These are phyloP conservation scores for Penicillium occitanis DNA, from an alignment of 2,329 filamentous ascomycete species.

Conservation along the genomic window DNA sequence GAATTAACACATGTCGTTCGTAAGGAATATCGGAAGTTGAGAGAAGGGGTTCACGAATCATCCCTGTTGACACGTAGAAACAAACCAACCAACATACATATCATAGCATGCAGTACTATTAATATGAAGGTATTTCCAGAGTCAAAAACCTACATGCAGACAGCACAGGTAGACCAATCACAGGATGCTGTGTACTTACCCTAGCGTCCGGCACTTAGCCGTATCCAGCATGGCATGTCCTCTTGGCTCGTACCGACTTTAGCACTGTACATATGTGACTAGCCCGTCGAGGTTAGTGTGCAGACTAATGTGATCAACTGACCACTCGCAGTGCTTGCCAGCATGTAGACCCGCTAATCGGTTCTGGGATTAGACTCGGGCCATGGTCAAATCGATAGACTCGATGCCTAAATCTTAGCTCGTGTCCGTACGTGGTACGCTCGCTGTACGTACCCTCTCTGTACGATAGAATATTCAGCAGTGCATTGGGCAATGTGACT, in stretches of 20 bases:
- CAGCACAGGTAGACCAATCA: neutral
- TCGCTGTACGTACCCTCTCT: neutral
- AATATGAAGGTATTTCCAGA: conserved; percentile 6
- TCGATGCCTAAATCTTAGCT: conserved; percentile 8
- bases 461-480: neutral
- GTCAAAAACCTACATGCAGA: neutral
- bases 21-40: neutral
- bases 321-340: conserved; percentile 12
- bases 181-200: neutral
- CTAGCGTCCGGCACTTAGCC: neutral
- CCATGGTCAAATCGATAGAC: conserved; percentile 1
- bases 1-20: neutral
- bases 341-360: neutral
- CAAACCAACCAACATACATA: neutral
- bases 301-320: neutral
- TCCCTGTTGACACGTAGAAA: neutral
- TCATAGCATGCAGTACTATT: neutral
- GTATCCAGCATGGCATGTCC: neutral
- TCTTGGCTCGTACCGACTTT: conserved; percentile 12
- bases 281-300: neutral
- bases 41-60: neutral
- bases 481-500: neutral
- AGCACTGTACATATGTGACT: conserved; percentile 6
- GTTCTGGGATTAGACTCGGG: neutral
- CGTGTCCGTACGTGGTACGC: neutral